phyloP scores from a whole-genome alignment of 345 rosid species.

The Hirschfeldia incana region DNA sequence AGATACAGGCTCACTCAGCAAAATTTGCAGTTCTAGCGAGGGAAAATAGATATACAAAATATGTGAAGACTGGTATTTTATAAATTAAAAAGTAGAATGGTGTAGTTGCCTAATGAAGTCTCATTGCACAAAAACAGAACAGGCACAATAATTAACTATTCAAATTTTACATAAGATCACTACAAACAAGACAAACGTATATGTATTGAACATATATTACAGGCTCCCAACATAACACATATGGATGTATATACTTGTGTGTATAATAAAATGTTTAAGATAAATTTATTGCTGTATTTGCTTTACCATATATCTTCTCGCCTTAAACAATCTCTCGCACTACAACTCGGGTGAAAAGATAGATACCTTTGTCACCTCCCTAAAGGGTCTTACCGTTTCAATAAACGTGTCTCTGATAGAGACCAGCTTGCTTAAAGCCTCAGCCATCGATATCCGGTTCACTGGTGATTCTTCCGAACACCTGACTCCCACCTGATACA shows the following conservation, averaged over 20 bases:
- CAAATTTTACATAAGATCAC: background rate
- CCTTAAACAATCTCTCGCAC: background rate
- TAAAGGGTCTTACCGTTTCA: background rate
- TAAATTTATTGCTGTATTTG: background rate
- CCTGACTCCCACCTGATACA: constrained; percentile 17
- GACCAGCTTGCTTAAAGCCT: constrained; percentile 16
- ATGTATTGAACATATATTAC: background rate
- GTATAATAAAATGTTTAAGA: background rate
- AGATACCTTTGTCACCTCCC: background rate
- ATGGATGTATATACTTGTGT: background rate
- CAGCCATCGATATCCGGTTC: constrained; percentile 21
- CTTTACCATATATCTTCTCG: background rate
- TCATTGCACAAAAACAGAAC: background rate
- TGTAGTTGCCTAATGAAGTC: background rate
- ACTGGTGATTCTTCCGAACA: constrained; percentile 25
- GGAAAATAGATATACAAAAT: no score
- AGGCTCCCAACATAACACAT: background rate
- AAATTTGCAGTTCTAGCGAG: no score
- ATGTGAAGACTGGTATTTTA: no score
- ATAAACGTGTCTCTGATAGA: constrained; percentile 9
- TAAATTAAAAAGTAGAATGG: background rate
- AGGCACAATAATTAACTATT: background rate
- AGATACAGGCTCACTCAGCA: no score
- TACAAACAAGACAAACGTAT: background rate
- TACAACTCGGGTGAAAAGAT: background rate